These are phyloP conservation scores for Hyphopichia buzzinii DNA, from an alignment of 1,139 yeast genomes.

Conservation along the genomic window DNA sequence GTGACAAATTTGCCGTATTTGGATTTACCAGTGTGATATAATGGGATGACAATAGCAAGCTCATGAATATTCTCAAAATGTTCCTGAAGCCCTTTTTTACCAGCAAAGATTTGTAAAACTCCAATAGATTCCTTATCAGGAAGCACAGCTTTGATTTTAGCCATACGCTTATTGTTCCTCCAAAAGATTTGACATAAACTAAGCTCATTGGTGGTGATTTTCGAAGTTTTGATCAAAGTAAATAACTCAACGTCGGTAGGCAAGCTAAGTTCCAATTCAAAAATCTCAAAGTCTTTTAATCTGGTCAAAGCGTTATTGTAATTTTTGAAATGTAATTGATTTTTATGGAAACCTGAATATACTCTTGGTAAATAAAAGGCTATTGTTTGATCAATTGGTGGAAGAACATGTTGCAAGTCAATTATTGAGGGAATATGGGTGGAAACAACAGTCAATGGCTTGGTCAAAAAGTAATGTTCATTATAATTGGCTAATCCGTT, in stretches of 20 bases:
- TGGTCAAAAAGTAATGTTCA: constrained; percentile 72
- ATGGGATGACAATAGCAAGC: constrained; percentile 72
- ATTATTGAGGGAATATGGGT: constrained; percentile 84
- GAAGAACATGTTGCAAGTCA: constrained; percentile 80
- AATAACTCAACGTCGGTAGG: constrained; percentile 70
- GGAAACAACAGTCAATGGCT: constrained; percentile 72
- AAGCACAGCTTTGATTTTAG: constrained; percentile 75
- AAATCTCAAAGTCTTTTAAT: constrained; percentile 70
- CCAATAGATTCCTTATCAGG: constrained; percentile 72
- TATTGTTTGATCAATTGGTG: constrained; percentile 75
- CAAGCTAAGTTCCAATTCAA: constrained; percentile 71
- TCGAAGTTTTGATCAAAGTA: constrained; percentile 52
- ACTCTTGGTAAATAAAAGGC: constrained; percentile 82
- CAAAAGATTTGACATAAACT: constrained; percentile 77
- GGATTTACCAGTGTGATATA: constrained; percentile 68
- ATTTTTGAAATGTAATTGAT: constrained; percentile 56
- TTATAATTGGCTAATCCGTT: constrained; percentile 22
- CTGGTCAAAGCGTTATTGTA: constrained; percentile 78
- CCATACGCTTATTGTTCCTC: constrained; percentile 61
- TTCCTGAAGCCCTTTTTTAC: constrained; percentile 60
- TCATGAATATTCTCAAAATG: constrained; percentile 65
- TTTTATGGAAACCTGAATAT: constrained; percentile 73
- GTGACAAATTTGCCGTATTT: constrained; percentile 62
- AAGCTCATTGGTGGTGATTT: constrained; percentile 49
- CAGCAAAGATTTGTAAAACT: constrained; percentile 72